These are phyloP conservation scores for Phaeomoniella chlamydospora DNA, from an alignment of 2,329 filamentous ascomycete species.

Conservation along the genomic window DNA sequence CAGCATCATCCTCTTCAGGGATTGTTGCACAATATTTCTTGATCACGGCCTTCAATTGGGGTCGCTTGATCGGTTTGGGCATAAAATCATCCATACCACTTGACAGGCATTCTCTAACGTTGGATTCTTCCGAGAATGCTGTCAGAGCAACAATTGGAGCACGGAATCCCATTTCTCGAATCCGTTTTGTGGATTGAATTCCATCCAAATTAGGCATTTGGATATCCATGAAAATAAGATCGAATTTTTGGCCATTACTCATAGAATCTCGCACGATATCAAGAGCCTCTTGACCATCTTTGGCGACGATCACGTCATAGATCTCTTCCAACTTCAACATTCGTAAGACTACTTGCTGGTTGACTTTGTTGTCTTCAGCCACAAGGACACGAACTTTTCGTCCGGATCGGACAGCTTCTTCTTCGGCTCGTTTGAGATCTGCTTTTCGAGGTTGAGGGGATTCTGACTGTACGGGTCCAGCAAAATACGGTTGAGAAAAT, in stretches of 20 bases:
- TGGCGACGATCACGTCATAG: conserved; percentile 70
- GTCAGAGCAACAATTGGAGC: conserved; percentile 84
- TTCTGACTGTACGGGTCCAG: conserved; percentile 20
- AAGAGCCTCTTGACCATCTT: conserved; percentile 75
- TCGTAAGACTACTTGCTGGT: conserved; percentile 46
- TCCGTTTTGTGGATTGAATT: conserved; percentile 70
- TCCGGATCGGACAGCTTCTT: conserved; percentile 38
- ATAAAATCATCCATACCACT: conserved; percentile 89
- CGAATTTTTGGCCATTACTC: conserved; percentile 57
- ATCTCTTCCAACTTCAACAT: conserved; percentile 41
- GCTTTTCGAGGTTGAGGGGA: conserved; percentile 47
- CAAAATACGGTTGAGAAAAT: conserved; percentile 15
- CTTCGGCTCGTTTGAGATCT: conserved; percentile 50
- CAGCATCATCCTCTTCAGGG: conserved; percentile 47
- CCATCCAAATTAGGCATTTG: conserved; percentile 91
- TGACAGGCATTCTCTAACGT: conserved; percentile 72
- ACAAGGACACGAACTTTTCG: conserved; percentile 68
- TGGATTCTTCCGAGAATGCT: conserved; percentile 81
- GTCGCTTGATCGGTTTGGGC: conserved; percentile 60
- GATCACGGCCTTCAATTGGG: conserved; percentile 71
- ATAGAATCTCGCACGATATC: conserved; percentile 74
- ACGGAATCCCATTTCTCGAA: conserved; percentile 72
- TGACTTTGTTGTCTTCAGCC: conserved; percentile 61
- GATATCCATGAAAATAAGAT: conserved; percentile 91
- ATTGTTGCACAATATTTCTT: conserved; percentile 72